A percentile compares a stretch with the other conserved stretches of the same genome.
phyloP scores from a whole-genome alignment of 768 basidiomycete genomes.

The Trametes cingulata region DNA sequence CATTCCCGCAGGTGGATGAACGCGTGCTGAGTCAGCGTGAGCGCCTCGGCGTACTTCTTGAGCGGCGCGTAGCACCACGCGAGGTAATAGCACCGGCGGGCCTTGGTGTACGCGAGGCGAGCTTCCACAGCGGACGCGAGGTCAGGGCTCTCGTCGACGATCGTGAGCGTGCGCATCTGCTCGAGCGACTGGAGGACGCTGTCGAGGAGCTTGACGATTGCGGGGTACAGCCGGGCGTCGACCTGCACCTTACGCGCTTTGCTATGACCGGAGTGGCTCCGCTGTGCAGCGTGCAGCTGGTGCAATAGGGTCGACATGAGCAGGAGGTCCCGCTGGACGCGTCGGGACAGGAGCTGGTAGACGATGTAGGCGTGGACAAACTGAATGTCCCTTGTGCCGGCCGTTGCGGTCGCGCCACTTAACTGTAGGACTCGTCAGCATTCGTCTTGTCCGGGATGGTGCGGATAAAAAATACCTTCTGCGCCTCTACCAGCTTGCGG shows the following conservation, averaged over 20 bases:
- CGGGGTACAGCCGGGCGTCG: conserved; percentile 77
- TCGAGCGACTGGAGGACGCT: conserved; percentile 81
- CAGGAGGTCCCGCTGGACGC: conserved; percentile 86
- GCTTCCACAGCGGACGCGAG: conserved; percentile 78
- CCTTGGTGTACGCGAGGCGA: conserved; percentile 71
- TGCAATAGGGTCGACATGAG: conserved; percentile 65
- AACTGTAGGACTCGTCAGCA: conserved; percentile 30
- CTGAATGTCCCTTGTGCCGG: conserved; percentile 67
- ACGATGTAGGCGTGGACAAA: conserved; percentile 88
- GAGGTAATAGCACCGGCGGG: conserved; percentile 75
- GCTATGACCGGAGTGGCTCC: conserved; percentile 13
- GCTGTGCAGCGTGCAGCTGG: conserved; percentile 27
- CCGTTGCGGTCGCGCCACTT: conserved; percentile 44
- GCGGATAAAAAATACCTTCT: conserved; percentile 56
- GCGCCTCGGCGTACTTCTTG: conserved; percentile 72
- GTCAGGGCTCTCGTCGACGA: conserved; percentile 88
- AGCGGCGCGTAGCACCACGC: conserved; percentile 70
- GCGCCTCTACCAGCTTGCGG: conserved; percentile 77
- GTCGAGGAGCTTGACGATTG: conserved; percentile 86
- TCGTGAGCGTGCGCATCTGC: conserved; percentile 79
- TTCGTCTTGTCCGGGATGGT: background rate
- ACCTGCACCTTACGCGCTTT: conserved; percentile 45
- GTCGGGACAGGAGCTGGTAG: conserved; percentile 83
- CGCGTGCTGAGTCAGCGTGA: conserved; percentile 71
- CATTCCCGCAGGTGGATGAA: conserved; percentile 76